Percentiles rank a stretch among this genome's conserved stretches.
These are phyloP conservation scores for Amphirosellinia nigrospora DNA, from an alignment of 495 filamentous ascomycete species.

Conservation along the genomic window DNA sequence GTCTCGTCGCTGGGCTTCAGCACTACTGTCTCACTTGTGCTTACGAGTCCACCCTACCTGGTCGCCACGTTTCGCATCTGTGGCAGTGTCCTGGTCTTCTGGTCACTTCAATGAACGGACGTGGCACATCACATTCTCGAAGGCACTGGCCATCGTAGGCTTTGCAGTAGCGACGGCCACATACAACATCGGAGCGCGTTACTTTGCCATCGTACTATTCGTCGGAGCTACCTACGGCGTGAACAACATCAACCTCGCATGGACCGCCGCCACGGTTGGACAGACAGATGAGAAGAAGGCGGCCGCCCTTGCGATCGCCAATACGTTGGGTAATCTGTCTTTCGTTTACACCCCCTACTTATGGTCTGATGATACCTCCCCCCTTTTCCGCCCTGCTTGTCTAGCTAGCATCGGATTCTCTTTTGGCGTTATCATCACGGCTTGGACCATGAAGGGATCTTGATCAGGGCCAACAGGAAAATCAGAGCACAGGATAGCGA, in stretches of 20 bases:
- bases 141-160: conserved; percentile 48
- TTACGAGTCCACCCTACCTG: conserved; percentile 56
- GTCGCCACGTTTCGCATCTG: conserved; percentile 44
- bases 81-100: conserved; percentile 47
- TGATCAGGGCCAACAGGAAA: conserved; percentile 47
- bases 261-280: conserved; percentile 46
- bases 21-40: conserved; percentile 49
- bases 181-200: conserved; percentile 48
- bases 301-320: conserved; percentile 51
- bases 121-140: conserved; percentile 54
- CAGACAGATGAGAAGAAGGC: conserved; percentile 54
- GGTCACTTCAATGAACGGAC: conserved; percentile 54
- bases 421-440: conserved; percentile 31
- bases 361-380: conserved; percentile 41
- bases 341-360: conserved; percentile 54
- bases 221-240: conserved; percentile 50
- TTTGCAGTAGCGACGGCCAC: conserved; percentile 48
- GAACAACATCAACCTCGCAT: conserved; percentile 52
- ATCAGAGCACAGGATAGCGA: conserved; percentile 42
- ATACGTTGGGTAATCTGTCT: conserved; percentile 37
- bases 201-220: conserved; percentile 48
- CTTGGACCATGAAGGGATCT: conserved; percentile 48
- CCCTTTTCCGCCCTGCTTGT: conserved; percentile 51
- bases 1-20: conserved; percentile 51
- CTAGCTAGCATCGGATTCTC: conserved; percentile 49